phyloP scores from a whole-genome alignment of 495 filamentous ascomycete species.

The Xeromyces bisporus region DNA sequence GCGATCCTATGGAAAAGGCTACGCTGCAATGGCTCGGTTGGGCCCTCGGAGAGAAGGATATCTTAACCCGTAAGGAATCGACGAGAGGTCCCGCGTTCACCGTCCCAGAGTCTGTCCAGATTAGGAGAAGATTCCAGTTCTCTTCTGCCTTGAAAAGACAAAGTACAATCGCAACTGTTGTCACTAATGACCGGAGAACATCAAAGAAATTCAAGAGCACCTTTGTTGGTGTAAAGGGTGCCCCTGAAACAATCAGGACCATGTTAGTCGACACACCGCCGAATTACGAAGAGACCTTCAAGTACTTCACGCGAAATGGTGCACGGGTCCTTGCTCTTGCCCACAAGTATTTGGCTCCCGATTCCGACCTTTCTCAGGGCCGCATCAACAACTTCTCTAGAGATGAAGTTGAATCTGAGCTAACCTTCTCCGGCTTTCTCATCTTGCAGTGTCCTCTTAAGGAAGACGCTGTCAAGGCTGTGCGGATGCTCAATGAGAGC shows the following conservation, averaged over 20 bases:
- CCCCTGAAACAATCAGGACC: slow-evolving; percentile 84
- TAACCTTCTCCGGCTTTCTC: slow-evolving; percentile 88
- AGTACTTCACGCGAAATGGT: slow-evolving; percentile 90
- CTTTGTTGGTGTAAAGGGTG: slow-evolving; percentile 90
- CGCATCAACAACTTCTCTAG: slow-evolving; percentile 85
- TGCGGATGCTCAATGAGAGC: slow-evolving; percentile 96
- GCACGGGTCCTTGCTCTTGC: slow-evolving; percentile 85
- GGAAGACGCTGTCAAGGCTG: slow-evolving; percentile 83
- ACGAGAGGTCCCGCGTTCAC: slow-evolving; percentile 29
- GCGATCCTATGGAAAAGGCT: slow-evolving; percentile 98
- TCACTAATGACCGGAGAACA: slow-evolving; percentile 45
- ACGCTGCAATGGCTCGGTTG: slow-evolving; percentile 80
- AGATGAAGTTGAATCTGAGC: slow-evolving; percentile 72
- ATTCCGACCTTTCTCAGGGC: slow-evolving; percentile 60
- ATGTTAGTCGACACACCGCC: slow-evolving; percentile 74
- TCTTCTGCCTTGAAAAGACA: slow-evolving; percentile 92
- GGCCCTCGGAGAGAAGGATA: slow-evolving; percentile 77
- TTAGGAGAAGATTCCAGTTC: slow-evolving; percentile 95
- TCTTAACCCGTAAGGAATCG: slow-evolving; percentile 35
- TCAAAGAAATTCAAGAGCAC: slow-evolving; percentile 62
- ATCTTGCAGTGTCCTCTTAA: slow-evolving; percentile 92
- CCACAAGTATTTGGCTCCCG: slow-evolving; percentile 73
- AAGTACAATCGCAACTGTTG: slow-evolving; percentile 76
- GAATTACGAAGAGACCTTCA: slow-evolving; percentile 95
- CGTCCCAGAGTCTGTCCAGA: slow-evolving; percentile 54